phyloP scores from a whole-genome alignment of 1,284 basidiomycete genomes.

The Fomitopsis palustris region DNA sequence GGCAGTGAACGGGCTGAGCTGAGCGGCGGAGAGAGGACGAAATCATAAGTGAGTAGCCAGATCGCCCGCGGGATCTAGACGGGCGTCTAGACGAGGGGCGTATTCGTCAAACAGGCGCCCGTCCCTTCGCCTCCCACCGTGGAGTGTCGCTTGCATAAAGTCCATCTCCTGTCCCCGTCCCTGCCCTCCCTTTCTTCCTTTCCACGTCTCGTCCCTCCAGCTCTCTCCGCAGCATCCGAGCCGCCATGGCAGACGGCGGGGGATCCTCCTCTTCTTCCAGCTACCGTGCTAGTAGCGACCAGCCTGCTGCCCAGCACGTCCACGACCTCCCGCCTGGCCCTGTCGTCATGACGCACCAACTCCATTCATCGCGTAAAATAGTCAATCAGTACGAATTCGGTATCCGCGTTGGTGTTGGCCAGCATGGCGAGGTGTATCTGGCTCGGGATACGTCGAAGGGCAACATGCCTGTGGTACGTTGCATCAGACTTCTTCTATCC shows the following conservation, averaged over 20 bases:
- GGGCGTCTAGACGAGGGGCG: neutral
- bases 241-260: conserved; percentile 4
- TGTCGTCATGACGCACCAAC: conserved; percentile 60
- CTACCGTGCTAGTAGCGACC: conserved; percentile 2
- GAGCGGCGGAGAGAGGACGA: neutral
- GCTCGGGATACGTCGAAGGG: conserved; percentile 54
- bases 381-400: conserved; percentile 80
- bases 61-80: conserved; percentile 1
- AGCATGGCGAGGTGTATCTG: conserved; percentile 79
- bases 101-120: conserved; percentile 5
- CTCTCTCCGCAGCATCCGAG: neutral
- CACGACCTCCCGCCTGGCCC: conserved; percentile 22
- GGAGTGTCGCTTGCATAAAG: conserved; percentile 4
- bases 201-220: conserved; percentile 10
- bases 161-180: conserved; percentile 5
- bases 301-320: neutral
- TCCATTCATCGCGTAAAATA: conserved; percentile 42
- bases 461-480: conserved; percentile 37
- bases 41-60: neutral
- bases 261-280: neutral
- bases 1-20: neutral
- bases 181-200: conserved; percentile 5
- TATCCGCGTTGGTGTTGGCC: conserved; percentile 71
- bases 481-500: neutral
- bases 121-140: conserved; percentile 6